Evolutionary conservation across 805 yeast genomes (phyloP).

Genomic region (Yarrowia sp.): DNA sequence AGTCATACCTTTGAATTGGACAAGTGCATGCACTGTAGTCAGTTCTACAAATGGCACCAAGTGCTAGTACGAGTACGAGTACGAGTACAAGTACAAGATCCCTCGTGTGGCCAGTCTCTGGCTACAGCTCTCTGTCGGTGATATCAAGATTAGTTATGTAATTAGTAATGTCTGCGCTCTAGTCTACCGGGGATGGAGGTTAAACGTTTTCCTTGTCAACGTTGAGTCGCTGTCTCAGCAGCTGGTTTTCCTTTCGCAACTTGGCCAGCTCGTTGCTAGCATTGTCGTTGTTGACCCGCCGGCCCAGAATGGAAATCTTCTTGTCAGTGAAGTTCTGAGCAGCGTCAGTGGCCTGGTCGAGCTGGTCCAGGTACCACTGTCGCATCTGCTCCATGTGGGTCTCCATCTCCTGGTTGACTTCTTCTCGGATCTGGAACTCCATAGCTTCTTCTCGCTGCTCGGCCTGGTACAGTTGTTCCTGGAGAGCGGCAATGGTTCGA

Average conservation of each 20-base stretch:
- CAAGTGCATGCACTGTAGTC: too few species aligned
- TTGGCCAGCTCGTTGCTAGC: neutral
- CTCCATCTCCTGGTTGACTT: slow-evolving; percentile 36
- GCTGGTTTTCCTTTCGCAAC: slow-evolving; percentile 11
- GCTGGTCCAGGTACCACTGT: slow-evolving; percentile 31
- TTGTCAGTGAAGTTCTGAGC: slow-evolving; percentile 30
- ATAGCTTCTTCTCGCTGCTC: slow-evolving; percentile 26
- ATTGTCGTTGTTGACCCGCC: slow-evolving; percentile 12
- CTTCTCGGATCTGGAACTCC: slow-evolving; percentile 32
- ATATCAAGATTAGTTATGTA: slow-evolving; percentile 3
- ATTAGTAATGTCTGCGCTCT: neutral
- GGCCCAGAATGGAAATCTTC: slow-evolving; percentile 30
- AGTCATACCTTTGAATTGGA: too few species aligned
- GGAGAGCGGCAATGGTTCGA: slow-evolving; percentile 22
- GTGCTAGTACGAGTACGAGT: too few species aligned
- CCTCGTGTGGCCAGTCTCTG: too few species aligned
- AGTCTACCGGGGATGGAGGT: too few species aligned
- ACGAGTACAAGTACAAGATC: too few species aligned
- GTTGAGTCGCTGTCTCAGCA: neutral
- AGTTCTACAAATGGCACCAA: too few species aligned
- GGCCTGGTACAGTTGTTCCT: slow-evolving; percentile 17
- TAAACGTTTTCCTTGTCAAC: slow-evolving; percentile 9
- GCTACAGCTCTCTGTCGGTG: neutral
- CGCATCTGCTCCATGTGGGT: slow-evolving; percentile 33
- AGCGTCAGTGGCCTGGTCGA: slow-evolving; percentile 28